Percentiles rank a stretch among this genome's conserved stretches.
These are phyloP conservation scores for Filosporella fistucella DNA, from an alignment of 495 filamentous ascomycete genomes.

Conservation along the genomic window DNA sequence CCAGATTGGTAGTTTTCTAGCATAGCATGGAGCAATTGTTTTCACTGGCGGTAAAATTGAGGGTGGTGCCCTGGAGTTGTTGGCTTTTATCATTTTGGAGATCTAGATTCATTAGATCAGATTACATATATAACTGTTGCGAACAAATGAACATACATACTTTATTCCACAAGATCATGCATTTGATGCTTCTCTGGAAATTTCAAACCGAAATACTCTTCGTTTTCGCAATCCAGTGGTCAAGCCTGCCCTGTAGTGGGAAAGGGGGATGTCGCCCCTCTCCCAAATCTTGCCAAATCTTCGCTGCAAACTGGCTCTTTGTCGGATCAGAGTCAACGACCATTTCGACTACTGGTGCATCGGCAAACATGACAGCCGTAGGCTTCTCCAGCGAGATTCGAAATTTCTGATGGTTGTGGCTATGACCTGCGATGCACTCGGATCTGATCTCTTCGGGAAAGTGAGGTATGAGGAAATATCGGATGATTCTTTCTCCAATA, in stretches of 20 bases:
- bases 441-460: neutral
- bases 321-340: conserved; percentile 19
- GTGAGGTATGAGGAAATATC: conserved; percentile 22
- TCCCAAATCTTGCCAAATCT: neutral
- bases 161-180: too few relatives aligned
- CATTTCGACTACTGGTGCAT: conserved; percentile 51
- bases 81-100: too few relatives aligned
- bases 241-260: conserved; percentile 8
- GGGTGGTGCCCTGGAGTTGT: too few relatives aligned
- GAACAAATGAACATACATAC: too few relatives aligned
- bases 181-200: too few relatives aligned
- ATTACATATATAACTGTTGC: too few relatives aligned
- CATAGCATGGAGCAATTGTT: too few relatives aligned
- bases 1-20: too few relatives aligned
- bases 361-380: conserved; percentile 51
- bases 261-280: neutral
- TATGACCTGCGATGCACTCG: conserved; percentile 3
- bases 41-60: too few relatives aligned
- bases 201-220: too few relatives aligned
- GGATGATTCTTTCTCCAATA: conserved; percentile 35
- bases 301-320: neutral
- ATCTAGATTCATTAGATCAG: too few relatives aligned
- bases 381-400: conserved; percentile 53
- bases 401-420: conserved; percentile 26
- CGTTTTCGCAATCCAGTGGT: too few relatives aligned